Base-by-base conservation (phyloP, 2,329 filamentous ascomycete genomes). In the Neospermospora avenae region DNA sequence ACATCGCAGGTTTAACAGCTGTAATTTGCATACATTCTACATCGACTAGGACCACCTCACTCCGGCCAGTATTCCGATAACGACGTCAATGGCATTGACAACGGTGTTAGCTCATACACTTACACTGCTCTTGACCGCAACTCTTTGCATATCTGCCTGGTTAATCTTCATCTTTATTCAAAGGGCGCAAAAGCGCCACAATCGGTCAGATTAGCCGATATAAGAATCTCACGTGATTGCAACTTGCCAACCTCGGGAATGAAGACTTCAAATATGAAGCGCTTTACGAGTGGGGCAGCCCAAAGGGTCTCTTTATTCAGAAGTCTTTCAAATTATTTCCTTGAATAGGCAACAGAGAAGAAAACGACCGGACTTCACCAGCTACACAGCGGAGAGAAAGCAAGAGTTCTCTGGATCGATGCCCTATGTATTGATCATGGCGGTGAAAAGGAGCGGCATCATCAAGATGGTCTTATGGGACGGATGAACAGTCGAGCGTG, bases 341-440 rank as follows among this genome's bases (percentile, higher is more conserved):
- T 6, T 3, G 16, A n/a, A 6, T n/a, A n/a, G n/a, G n/a, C n/a
- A n/a, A n/a, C n/a, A n/a, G n/a, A n/a, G n/a, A n/a, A 41, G 14
- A 41, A 8, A 41, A 41, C 16, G 14, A n/a, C 14, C 18, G 39
- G 39, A n/a, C n/a, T n/a, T 20, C 3, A 8, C 14, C 39, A 6
- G 14, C 18, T 3, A 41, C 16, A 4, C 18, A 41, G 7, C 13
- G 10, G 7, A 13, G 39, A 41, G 6, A 41, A 2, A 22, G 25
- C 10, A 4, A 41, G 39, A 18, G 39, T 41, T n/a, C 14, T 64
- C 8, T 66, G 63, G 63, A 61, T 66, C 31, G 63, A 66, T 45
- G 60, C 60, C 0, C 46, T 66, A 4, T 65, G 60, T 37, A 61
- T 66, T 16, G 63, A 66, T 51, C 63, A 63, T 42, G 28, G 54